Percentiles rank a stretch among this genome's conserved stretches.
These are phyloP conservation scores for Penicillium canariense DNA, from an alignment of 495 filamentous ascomycete genomes.

Conservation along the genomic window DNA sequence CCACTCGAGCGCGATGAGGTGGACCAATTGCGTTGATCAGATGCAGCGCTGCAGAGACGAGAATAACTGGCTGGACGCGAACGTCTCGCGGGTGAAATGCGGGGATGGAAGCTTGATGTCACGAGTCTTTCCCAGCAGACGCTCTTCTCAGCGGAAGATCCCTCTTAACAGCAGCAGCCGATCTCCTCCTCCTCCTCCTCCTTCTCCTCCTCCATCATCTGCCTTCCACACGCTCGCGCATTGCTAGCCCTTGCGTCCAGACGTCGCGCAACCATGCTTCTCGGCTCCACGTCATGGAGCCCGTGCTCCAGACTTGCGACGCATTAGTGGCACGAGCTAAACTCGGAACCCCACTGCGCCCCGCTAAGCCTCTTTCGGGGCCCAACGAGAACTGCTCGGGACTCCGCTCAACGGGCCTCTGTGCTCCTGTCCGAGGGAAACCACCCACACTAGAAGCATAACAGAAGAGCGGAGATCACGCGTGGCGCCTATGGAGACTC, in stretches of 20 bases:
- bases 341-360: conserved; percentile 20
- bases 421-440: conserved; percentile 14
- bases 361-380: conserved; percentile 14
- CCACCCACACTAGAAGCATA: background rate
- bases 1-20: background rate
- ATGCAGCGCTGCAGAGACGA: background rate
- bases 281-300: conserved; percentile 7
- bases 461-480: background rate
- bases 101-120: conserved; percentile 17
- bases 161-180: no score
- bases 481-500: background rate
- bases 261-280: background rate
- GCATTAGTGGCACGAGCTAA: conserved; percentile 25
- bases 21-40: conserved; percentile 11
- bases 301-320: background rate
- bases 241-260: background rate
- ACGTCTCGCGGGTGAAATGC: conserved; percentile 6
- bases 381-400: conserved; percentile 30
- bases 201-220: background rate
- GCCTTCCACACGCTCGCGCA: background rate
- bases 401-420: conserved; percentile 1
- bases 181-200: background rate
- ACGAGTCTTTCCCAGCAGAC: background rate
- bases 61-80: background rate
- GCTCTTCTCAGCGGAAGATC: no score